Evolutionary conservation across 495 filamentous ascomycete species (phyloP).

Genomic region (Penicillium silybi): DNA sequence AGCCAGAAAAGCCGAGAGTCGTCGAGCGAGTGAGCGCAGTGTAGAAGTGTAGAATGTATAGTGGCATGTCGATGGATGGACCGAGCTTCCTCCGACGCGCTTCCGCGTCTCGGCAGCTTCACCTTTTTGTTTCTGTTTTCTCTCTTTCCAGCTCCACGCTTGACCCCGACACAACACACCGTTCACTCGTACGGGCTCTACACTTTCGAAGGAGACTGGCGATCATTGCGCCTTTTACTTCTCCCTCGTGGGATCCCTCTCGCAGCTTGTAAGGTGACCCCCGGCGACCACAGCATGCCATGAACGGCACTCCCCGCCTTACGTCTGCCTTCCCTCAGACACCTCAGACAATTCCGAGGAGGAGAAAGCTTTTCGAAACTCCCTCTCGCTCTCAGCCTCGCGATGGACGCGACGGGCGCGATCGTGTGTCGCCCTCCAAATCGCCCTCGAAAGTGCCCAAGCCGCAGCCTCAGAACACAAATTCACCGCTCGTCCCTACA

Average conservation of each 20-base stretch:
- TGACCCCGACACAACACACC: not conserved
- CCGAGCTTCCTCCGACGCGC: slow-evolving; percentile 29
- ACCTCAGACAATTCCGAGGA: slow-evolving; percentile 45
- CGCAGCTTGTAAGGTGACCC: slow-evolving; percentile 2
- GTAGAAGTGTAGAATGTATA: slow-evolving; percentile 8
- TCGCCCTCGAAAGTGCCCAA: slow-evolving; percentile 22
- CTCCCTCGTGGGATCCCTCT: slow-evolving; percentile 2
- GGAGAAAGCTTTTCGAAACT: slow-evolving; percentile 29
- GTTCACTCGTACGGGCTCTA: not conserved
- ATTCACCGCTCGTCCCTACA: slow-evolving; percentile 67
- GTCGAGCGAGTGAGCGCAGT: not conserved
- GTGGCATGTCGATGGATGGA: slow-evolving; percentile 19
- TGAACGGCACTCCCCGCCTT: slow-evolving; percentile 71
- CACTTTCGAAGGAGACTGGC: not conserved
- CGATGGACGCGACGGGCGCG: slow-evolving; percentile 13
- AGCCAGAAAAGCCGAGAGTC: not conserved
- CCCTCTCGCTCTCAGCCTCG: slow-evolving; percentile 27
- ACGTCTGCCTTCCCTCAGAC: slow-evolving; percentile 68
- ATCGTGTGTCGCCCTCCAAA: slow-evolving; percentile 17
- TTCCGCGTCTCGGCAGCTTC: slow-evolving; percentile 28
- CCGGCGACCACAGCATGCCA: slow-evolving; percentile 53
- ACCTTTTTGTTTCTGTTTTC: slow-evolving; percentile 20
- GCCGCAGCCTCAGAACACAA: slow-evolving; percentile 19
- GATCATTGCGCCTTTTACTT: not conserved
- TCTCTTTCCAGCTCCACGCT: not conserved